Conservation (phyloP, 2,329 filamentous ascomycete genomes). For the Rutstroemia sp. region DNA sequence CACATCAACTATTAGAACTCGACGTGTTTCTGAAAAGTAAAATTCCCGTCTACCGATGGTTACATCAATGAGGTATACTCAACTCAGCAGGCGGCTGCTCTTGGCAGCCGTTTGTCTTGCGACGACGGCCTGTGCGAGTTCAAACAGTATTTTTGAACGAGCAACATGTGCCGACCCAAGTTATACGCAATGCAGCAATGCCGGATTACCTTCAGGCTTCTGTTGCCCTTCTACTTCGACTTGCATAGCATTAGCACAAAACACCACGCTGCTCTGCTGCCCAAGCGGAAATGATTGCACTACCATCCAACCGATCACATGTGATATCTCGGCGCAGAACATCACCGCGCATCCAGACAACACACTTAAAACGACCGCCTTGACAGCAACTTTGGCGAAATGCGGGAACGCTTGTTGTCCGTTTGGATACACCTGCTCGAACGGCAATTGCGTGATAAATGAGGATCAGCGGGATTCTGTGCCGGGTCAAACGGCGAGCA, state of each 20-base stretch:
- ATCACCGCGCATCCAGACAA: constrained; percentile 47
- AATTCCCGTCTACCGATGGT: neutral
- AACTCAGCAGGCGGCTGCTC: constrained; percentile 11
- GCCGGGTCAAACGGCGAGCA: constrained; percentile 20
- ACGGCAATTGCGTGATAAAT: constrained; percentile 42
- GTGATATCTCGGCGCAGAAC: constrained; percentile 56
- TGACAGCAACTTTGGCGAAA: constrained; percentile 45
- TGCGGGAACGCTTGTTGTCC: constrained; percentile 63
- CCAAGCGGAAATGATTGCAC: constrained; percentile 49
- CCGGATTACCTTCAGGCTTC: constrained; percentile 53
- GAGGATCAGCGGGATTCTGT: constrained; percentile 38
- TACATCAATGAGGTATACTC: constrained; percentile 18
- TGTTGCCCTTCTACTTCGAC: constrained; percentile 51
- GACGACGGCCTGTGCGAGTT: constrained; percentile 33
- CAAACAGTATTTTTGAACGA: constrained; percentile 35
- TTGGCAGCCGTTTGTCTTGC: constrained; percentile 27
- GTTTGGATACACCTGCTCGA: constrained; percentile 57
- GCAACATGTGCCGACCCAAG: constrained; percentile 43
- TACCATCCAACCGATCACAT: constrained; percentile 56
- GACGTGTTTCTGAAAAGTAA: neutral
- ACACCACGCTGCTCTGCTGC: constrained; percentile 65
- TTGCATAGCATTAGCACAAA: constrained; percentile 56
- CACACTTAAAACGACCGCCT: constrained; percentile 58
- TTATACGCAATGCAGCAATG: constrained; percentile 44
- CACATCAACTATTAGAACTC: neutral